Evolutionary conservation across 306 rosid species (phyloP).

Genomic region (Quercus robur): DNA sequence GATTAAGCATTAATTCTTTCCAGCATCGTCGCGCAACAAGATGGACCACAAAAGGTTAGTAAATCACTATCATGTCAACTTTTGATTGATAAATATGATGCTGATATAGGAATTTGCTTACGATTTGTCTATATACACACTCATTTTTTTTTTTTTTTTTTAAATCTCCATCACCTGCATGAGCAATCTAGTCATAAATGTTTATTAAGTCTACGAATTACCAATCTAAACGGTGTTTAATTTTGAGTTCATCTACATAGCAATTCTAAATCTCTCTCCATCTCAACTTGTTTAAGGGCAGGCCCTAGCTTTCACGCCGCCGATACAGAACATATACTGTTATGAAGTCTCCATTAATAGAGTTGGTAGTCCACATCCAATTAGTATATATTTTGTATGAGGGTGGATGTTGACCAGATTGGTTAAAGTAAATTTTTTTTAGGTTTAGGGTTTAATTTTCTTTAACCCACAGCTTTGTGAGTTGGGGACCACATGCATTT

Average conservation of each 20-base stretch:
- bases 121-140: not conserved
- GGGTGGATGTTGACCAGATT: constrained; percentile 10
- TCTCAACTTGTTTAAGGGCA: too few relatives aligned
- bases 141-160: not conserved
- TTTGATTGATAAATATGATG: not conserved
- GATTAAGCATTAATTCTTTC: not conserved
- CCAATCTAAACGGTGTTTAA: too few relatives aligned
- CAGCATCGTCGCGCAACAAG: not conserved
- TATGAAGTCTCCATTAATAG: not conserved
- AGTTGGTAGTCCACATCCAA: not conserved
- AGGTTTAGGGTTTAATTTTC: not conserved
- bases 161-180: too few relatives aligned
- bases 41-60: not conserved
- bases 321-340: not conserved
- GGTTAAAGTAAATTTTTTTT: not conserved
- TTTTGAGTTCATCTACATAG: too few relatives aligned
- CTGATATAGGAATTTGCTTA: not conserved
- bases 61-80: not conserved
- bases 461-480: not conserved
- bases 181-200: too few relatives aligned
- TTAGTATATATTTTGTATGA: not conserved
- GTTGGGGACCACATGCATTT: constrained; percentile 18
- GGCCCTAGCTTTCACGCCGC: not conserved
- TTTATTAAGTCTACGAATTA: too few relatives aligned
- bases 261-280: too few relatives aligned